Evolutionary conservation across 2,329 filamentous ascomycete species (phyloP), one percentile per base, ranked within the genome.

Genomic region (Phialemoniopsis sp.): DNA sequence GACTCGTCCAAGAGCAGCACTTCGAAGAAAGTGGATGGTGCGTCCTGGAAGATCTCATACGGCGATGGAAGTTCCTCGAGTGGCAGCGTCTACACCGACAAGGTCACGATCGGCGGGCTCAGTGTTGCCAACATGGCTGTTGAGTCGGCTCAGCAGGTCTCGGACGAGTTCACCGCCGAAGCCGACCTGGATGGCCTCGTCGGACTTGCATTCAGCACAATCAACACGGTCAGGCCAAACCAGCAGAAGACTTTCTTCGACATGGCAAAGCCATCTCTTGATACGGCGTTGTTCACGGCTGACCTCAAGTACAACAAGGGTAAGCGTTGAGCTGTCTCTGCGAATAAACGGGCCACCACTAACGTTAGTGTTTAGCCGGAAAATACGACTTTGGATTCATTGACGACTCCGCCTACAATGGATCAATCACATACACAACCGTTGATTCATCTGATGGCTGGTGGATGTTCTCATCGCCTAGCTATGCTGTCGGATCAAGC

Each of bases 391-490:
- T 63, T 29, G 61, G 61, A 29, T 64, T 67, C 63, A 77, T 83
- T 46, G 77, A 85, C 63, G 55, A 54, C 31, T 59, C 60, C 54
- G 54, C 78, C 50, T 80, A 77, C 66, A 76, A 66, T 4, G 79
- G 78, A 34, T 47, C 60, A 32, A 72, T 85, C 50, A 67, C 68
- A 47, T 85, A 82, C 59, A 62, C 70, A 29, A 46, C 68, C 30
- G 76, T 82, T 38, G 65, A 78, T 59, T 68, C 47, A 49, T 67
- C 63, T 35, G 54, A 76, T 8, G 82, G 82, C 9, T 85, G 75
- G 65, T 87, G 83, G 82, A 61, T 66, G 32, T 84, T 85, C 64
- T 60, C 46, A 16, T 47, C 55, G 3, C 53, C 61, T 8, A 60
- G 55, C 30, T 64, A 62, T 32, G 39, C 46, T 19, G 53, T 66